phyloP scores from a whole-genome alignment of 306 rosid species.

The Vachellia collinsii region DNA sequence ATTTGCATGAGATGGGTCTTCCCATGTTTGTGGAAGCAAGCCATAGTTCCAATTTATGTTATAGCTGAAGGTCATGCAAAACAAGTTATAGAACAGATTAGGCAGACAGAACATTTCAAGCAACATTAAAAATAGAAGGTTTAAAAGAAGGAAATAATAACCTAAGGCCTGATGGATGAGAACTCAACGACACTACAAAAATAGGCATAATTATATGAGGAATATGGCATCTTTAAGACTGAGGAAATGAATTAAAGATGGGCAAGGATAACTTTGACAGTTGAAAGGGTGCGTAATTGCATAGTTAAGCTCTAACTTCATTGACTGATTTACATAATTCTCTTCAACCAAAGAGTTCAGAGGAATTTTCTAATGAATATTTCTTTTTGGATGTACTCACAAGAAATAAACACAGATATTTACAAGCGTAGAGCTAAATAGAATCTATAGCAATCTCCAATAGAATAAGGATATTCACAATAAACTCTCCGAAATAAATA shows the following conservation, averaged over 20 bases:
- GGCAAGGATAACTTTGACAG: conserved; percentile 10
- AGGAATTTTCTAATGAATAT: not conserved
- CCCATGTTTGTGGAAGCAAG: conserved; percentile 88
- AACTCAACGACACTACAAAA: conserved; percentile 4
- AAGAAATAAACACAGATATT: not conserved
- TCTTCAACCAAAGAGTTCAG: not conserved
- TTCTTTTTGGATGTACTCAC: not conserved
- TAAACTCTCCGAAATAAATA: not conserved
- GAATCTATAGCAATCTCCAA: not conserved
- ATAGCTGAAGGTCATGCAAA: conserved; percentile 48
- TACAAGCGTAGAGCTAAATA: not conserved
- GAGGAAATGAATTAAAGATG: not conserved
- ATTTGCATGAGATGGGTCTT: conserved; percentile 75
- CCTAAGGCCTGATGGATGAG: conserved; percentile 23
- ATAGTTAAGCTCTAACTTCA: not conserved
- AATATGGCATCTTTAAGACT: not conserved
- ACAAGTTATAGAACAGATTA: conserved; percentile 26
- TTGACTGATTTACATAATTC: not conserved
- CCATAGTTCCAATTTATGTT: conserved; percentile 82
- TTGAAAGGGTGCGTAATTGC: not conserved
- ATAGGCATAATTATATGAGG: conserved; percentile 23
- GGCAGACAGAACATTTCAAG: conserved; percentile 16
- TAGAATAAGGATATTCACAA: not conserved
- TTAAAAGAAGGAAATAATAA: conserved; percentile 27
- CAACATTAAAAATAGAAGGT: conserved; percentile 30